Evolutionary conservation across 176 grass and related monocot species (phyloP).

Genomic region (Aegilops sharonensis): DNA sequence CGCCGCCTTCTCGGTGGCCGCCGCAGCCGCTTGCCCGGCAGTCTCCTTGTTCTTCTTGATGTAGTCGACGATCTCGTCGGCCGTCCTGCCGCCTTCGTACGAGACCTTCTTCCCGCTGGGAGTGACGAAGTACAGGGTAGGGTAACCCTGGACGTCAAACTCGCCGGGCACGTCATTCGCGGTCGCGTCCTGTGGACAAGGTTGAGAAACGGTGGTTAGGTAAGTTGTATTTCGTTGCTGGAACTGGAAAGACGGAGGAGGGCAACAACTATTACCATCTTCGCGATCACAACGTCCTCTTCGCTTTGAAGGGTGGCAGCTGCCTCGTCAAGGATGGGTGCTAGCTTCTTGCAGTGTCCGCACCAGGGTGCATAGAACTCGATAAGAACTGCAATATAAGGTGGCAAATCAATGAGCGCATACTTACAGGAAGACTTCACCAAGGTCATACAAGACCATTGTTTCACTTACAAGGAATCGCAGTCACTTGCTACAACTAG

Average conservation of each 20-base stretch:
- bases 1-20: neutral
- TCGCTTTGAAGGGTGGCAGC: conserved; percentile 69
- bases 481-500: neutral
- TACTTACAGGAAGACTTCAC: neutral
- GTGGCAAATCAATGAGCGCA: neutral
- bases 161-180: conserved; percentile 67
- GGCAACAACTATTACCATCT: conserved; percentile 57
- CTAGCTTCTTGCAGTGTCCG: conserved; percentile 93
- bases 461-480: too few relatives aligned
- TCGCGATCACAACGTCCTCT: conserved; percentile 82
- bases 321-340: conserved; percentile 78
- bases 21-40: neutral
- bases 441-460: neutral
- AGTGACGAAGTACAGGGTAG: conserved; percentile 80
- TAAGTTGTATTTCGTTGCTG: neutral
- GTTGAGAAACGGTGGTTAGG: neutral
- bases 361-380: conserved; percentile 99
- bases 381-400: conserved; percentile 57
- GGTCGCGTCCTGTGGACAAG: conserved; percentile 62
- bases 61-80: conserved; percentile 58
- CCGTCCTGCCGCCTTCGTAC: conserved; percentile 57
- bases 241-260: neutral
- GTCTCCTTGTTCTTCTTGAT: conserved; percentile 74
- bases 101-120: conserved; percentile 62
- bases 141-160: conserved; percentile 73